Percentiles rank a stretch among this genome's conserved stretches.
Conservation (phyloP, 2,329 filamentous ascomycete species). For the Boeremia lycopersici region DNA sequence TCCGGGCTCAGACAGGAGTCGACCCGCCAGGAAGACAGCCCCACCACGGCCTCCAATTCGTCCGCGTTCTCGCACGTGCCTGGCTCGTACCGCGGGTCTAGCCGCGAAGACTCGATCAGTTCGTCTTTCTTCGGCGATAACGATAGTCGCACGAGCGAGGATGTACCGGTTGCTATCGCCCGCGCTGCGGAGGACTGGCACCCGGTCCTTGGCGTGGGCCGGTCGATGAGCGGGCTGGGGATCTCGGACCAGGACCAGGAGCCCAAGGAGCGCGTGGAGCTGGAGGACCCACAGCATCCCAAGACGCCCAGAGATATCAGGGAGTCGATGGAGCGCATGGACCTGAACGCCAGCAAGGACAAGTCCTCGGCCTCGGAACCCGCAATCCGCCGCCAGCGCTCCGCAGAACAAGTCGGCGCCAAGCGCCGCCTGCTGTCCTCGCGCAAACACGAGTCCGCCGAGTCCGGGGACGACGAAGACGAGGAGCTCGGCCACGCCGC, state of each 20-base stretch:
- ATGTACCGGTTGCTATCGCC: slow-evolving; percentile 75
- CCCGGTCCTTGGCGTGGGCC: slow-evolving; percentile 57
- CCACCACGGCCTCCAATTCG: slow-evolving; percentile 68
- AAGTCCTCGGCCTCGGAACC: slow-evolving; percentile 63
- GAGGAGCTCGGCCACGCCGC: slow-evolving; percentile 74
- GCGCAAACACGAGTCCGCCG: slow-evolving; percentile 73
- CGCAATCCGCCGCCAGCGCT: slow-evolving; percentile 65
- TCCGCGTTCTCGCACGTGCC: slow-evolving; percentile 75
- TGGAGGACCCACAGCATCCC: too few relatives aligned
- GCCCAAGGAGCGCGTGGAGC: too few relatives aligned
- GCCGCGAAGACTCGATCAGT: slow-evolving; percentile 85
- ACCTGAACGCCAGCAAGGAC: slow-evolving; percentile 37
- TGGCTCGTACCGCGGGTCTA: slow-evolving; percentile 78
- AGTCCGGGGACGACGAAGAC: slow-evolving; percentile 94
- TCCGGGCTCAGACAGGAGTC: slow-evolving; percentile 70
- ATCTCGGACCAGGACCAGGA: slow-evolving; percentile 62
- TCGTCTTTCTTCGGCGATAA: slow-evolving; percentile 88
- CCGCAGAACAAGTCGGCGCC: slow-evolving; percentile 73
- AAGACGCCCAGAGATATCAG: too few relatives aligned
- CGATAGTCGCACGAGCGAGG: slow-evolving; percentile 75
- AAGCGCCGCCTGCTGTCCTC: slow-evolving; percentile 79
- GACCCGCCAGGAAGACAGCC: slow-evolving; percentile 74
- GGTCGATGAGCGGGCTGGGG: slow-evolving; percentile 69
- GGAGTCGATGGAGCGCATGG: slow-evolving; percentile 53
- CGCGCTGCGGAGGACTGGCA: slow-evolving; percentile 79